Conservation (phyloP, 768 basidiomycete genomes). For the Amanita pseudoporphyria region DNA sequence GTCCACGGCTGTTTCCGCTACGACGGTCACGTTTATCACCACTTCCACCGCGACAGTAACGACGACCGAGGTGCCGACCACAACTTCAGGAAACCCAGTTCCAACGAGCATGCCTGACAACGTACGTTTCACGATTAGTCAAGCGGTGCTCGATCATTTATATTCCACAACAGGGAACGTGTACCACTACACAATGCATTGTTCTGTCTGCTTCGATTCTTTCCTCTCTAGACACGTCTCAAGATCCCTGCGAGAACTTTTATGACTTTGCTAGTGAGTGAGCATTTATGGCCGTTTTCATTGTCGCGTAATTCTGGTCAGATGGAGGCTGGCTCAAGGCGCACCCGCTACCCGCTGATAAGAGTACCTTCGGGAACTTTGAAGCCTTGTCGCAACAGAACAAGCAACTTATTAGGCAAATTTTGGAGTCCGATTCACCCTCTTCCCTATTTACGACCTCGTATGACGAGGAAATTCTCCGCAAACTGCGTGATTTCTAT, state of each 20-base stretch:
- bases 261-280: constrained; percentile 85
- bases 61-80: constrained; percentile 20
- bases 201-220: constrained; percentile 76
- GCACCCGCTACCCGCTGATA: constrained; percentile 84
- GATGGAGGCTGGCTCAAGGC: constrained; percentile 82
- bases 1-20: constrained; percentile 21
- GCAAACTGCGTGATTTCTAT: constrained; percentile 67
- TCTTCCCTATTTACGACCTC: constrained; percentile 18
- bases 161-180: constrained; percentile 38
- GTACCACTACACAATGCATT: constrained; percentile 75
- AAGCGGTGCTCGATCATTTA: not conserved
- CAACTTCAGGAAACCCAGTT: constrained; percentile 32
- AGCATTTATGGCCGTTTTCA: constrained; percentile 7
- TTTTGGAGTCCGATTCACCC: constrained; percentile 47
- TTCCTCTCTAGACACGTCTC: constrained; percentile 63
- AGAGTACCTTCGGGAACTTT: constrained; percentile 64
- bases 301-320: constrained; percentile 17
- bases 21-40: constrained; percentile 26
- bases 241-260: constrained; percentile 95
- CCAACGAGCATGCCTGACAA: constrained; percentile 39
- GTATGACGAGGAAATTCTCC: constrained; percentile 46
- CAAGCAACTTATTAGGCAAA: constrained; percentile 62
- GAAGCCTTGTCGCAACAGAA: constrained; percentile 66
- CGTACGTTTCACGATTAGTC: constrained; percentile 21
- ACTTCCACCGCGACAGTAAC: constrained; percentile 19